These are phyloP conservation scores for Podila horticola DNA, from an alignment of 192 early-diverging fungal genomes.

Conservation along the genomic window DNA sequence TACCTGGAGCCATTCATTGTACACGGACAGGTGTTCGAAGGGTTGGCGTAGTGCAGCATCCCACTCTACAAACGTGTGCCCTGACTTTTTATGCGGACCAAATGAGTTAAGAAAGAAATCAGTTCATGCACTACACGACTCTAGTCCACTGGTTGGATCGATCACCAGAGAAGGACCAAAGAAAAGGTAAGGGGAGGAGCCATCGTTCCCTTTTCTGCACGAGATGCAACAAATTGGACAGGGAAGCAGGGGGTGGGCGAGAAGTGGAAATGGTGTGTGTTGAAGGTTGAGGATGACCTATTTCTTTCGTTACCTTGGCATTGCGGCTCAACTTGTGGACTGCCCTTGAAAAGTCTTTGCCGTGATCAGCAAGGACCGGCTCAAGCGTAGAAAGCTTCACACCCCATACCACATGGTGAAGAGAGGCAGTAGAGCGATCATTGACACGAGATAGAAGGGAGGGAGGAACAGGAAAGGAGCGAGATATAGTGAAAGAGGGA, in stretches of 20 bases:
- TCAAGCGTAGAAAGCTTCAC: constrained; percentile 24
- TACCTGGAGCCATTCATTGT: constrained; percentile 51
- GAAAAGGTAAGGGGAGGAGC: no score
- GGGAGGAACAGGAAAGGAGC: no score
- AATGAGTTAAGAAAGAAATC: neutral
- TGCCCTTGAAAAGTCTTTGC: constrained; percentile 26
- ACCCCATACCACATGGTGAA: neutral
- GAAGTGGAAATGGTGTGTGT: no score
- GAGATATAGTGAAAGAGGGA: no score
- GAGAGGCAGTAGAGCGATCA: neutral
- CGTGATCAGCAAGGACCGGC: constrained; percentile 40
- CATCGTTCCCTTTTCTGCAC: no score
- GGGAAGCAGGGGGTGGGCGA: neutral
- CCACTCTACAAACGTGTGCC: constrained; percentile 37
- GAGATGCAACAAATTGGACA: no score
- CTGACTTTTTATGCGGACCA: constrained; percentile 9
- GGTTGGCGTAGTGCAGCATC: constrained; percentile 44
- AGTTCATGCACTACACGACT: neutral
- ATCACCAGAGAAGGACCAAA: no score
- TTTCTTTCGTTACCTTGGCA: constrained; percentile 21
- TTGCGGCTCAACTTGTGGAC: constrained; percentile 41
- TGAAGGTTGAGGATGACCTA: no score
- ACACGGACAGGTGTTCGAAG: constrained; percentile 41
- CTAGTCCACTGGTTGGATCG: no score
- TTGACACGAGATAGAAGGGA: neutral